Conservation (phyloP, 257 asterid genomes). For the Lantana camara region DNA sequence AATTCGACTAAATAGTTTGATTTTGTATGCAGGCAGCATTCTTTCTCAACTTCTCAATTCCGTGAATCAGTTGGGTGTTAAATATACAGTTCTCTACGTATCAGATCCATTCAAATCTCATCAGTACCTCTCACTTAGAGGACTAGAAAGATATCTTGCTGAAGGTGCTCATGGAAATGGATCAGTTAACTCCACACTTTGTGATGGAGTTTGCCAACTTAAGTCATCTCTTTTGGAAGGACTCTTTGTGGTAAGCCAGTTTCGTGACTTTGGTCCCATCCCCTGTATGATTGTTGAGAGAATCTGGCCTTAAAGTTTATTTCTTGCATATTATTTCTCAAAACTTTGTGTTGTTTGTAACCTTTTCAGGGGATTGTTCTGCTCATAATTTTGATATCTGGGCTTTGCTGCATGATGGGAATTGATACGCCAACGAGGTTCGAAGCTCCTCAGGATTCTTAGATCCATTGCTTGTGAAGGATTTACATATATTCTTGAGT, state of each 20-base stretch:
- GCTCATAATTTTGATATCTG: constrained; percentile 86
- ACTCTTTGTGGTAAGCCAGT: constrained; percentile 71
- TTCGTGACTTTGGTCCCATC: constrained; percentile 11
- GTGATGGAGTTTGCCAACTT: constrained; percentile 93
- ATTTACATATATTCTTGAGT: constrained; percentile 24
- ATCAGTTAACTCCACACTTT: constrained; percentile 48
- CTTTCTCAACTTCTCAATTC: constrained; percentile 67
- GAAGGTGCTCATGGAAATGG: constrained; percentile 62
- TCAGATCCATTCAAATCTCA: constrained; percentile 73
- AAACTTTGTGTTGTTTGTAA: constrained; percentile 8
- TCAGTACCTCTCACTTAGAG: constrained; percentile 45
- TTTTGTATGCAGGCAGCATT: constrained; percentile 61
- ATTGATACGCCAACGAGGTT: constrained; percentile 98
- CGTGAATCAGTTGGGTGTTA: constrained; percentile 68
- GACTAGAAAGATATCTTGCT: constrained; percentile 81
- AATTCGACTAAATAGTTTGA: constrained; percentile 28
- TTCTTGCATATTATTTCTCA: constrained; percentile 10
- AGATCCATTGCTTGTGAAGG: constrained; percentile 30
- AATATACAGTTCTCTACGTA: constrained; percentile 69
- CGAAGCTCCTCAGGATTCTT: constrained; percentile 86
- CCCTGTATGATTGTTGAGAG: constrained; percentile 21
- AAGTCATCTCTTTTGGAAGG: constrained; percentile 95
- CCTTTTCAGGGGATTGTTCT: constrained; percentile 80
- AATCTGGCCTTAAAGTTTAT: background rate
- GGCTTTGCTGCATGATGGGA: constrained; percentile 99